Evolutionary conservation across 2,329 filamentous ascomycete genomes (phyloP).

Genomic region (Sporothrix humicola): DNA sequence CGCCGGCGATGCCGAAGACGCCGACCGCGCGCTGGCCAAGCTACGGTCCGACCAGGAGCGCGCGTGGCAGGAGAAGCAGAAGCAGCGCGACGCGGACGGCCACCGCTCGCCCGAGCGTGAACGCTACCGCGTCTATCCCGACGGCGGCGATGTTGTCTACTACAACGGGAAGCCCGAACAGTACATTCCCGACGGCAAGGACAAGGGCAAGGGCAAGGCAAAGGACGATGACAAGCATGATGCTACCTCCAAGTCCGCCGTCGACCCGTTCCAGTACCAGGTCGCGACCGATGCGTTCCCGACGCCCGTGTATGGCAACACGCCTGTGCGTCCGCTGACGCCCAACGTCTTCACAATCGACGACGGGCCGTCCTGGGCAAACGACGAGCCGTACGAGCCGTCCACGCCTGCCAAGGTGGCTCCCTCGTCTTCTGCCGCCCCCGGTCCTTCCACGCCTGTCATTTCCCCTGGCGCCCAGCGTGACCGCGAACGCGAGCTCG

Average conservation of each 20-base stretch:
- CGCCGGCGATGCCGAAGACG: constrained; percentile 11
- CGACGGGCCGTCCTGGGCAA: constrained; percentile 37
- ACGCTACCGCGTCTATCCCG: constrained; percentile 4
- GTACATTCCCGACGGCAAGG: constrained; percentile 38
- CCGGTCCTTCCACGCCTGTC: not conserved
- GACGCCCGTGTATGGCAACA: constrained; percentile 49
- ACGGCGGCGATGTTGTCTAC: constrained; percentile 20
- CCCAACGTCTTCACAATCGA: constrained; percentile 37
- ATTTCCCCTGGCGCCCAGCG: not conserved
- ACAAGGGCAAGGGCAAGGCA: constrained; percentile 32
- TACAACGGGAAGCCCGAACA: not conserved
- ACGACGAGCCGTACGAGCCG: constrained; percentile 44
- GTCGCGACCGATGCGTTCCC: constrained; percentile 59
- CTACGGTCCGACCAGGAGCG: constrained; percentile 18
- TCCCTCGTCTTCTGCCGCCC: not conserved
- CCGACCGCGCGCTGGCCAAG: not conserved
- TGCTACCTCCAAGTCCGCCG: constrained; percentile 34
- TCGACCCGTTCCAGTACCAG: constrained; percentile 66
- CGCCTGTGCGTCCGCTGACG: constrained; percentile 53
- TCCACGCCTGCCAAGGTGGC: not conserved
- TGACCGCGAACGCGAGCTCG: constrained; percentile 22
- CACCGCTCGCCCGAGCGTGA: not conserved
- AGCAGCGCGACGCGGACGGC: constrained; percentile 13
- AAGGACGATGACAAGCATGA: not conserved
- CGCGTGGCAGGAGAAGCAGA: constrained; percentile 26